Base-by-base conservation (phyloP, 1,139 yeast genomes). In the Yarrowia galli region DNA sequence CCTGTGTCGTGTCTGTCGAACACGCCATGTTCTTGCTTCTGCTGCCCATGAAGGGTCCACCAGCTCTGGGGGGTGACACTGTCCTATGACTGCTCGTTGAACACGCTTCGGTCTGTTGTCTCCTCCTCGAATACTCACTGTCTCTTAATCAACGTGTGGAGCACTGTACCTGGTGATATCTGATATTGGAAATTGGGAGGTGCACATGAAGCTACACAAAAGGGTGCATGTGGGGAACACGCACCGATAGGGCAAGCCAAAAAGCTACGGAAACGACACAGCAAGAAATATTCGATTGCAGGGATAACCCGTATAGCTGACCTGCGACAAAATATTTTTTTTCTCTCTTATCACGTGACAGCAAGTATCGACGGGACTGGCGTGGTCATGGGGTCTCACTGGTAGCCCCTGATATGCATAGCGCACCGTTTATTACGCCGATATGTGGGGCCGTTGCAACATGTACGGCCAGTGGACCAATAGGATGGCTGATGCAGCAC, bases 401-500 rank as follows among this genome's bases (percentile, higher is more conserved):
- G n/a, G 58, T 51, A 53, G 60, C 60, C 60, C 60, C 60, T 53
- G 58, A 51, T 51, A 51, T 51, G 60, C 60, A 53, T 53, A 53
- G 60, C 43, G 12, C 12, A 53, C 60, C 60, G 60, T 53, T 53
- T 53, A 53, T 35, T 36, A 53, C 12, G 60, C 38, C 18, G 60
- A 36, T 36, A 53, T 53, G 60, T 53, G 60, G 60, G 45, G 60
- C 60, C 60, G 60, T 53, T 53, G 60, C 35, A 36, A 53, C 45
- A 53, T 51, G 58, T 35, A 53, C 32, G 2, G 8, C 15, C n/a
- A 6, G 35, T 38, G 32, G 60, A 32, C 60, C 60, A 36, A 53
- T 53, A 53, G 43, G 32, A 36, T 22, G 60, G n/a, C 5, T 23
- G 43, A 53, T 10, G 20, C 60, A 22, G 35, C 13, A 16, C 58